Conservation (phyloP, 495 filamentous ascomycete species). For the Neurospora sp. region DNA sequence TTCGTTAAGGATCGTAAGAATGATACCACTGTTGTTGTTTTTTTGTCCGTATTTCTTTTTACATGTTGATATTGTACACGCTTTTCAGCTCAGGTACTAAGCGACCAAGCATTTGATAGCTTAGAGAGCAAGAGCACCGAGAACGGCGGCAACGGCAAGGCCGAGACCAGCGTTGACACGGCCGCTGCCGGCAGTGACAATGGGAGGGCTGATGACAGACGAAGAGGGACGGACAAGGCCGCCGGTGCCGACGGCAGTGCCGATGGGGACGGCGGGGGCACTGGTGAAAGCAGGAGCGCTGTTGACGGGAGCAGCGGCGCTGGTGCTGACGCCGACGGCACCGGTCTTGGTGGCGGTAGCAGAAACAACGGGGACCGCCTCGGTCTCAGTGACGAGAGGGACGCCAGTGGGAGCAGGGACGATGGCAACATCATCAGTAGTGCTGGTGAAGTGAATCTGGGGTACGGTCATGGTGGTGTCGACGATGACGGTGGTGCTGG, state of each 20-base stretch:
- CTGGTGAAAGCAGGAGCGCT: conserved; percentile 28
- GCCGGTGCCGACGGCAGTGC: conserved; percentile 23
- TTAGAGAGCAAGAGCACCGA: conserved; percentile 30
- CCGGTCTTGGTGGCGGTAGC: conserved; percentile 31
- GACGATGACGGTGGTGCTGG: conserved; percentile 43
- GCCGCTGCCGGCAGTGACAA: conserved; percentile 27
- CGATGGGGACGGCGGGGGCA: conserved; percentile 14
- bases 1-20: conserved; percentile 38
- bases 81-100: not conserved
- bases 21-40: conserved; percentile 4
- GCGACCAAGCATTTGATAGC: not conserved
- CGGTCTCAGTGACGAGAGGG: conserved; percentile 8
- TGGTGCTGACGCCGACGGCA: conserved; percentile 38
- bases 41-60: not conserved
- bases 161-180: conserved; percentile 30
- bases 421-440: conserved; percentile 33
- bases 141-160: conserved; percentile 20
- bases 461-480: conserved; percentile 59
- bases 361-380: conserved; percentile 12
- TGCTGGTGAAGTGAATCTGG: conserved; percentile 60
- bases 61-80: not conserved
- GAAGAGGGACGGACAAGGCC: conserved; percentile 14
- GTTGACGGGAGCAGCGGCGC: conserved; percentile 27
- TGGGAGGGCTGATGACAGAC: conserved; percentile 9
- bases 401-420: conserved; percentile 29